Conservation (phyloP, 768 basidiomycete species). For the Lactarius hengduanensis region DNA sequence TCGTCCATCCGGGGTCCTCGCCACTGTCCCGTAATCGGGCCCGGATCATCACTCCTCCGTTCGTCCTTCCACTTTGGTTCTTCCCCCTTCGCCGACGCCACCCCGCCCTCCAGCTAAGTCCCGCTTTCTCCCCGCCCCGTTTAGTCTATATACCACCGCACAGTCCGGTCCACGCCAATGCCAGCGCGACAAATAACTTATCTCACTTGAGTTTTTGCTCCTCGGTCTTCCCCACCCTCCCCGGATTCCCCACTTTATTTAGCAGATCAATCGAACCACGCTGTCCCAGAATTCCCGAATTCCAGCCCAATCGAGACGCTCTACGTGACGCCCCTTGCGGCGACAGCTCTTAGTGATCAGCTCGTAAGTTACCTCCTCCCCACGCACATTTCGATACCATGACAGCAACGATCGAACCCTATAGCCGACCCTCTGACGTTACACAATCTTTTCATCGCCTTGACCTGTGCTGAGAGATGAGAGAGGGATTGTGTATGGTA, state of each 20-base stretch:
- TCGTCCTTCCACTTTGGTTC: conserved; percentile 8
- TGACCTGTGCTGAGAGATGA: background rate
- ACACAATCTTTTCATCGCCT: background rate
- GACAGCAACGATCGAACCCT: conserved; percentile 15
- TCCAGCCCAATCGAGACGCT: background rate
- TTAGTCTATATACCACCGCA: background rate
- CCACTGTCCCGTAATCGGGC: conserved; percentile 12
- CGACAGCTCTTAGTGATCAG: conserved; percentile 1
- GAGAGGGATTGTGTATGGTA: background rate
- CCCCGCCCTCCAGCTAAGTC: conserved; percentile 19
- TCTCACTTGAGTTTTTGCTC: background rate
- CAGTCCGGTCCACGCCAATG: too few relatives aligned
- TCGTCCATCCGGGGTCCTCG: conserved; percentile 21
- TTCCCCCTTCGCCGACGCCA: conserved; percentile 22
- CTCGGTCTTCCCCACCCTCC: background rate
- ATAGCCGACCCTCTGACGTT: conserved; percentile 19
- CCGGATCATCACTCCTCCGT: conserved; percentile 26
- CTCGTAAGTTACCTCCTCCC: background rate
- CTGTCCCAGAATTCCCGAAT: background rate
- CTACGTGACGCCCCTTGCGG: background rate
- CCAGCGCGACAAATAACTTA: too few relatives aligned
- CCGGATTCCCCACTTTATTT: background rate
- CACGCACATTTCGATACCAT: conserved; percentile 6
- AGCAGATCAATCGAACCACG: background rate
- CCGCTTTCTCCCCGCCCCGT: background rate